Evolutionary conservation across 768 basidiomycete species (phyloP), one percentile per base, ranked within the genome.

Genomic region (Mycena indigotica): DNA sequence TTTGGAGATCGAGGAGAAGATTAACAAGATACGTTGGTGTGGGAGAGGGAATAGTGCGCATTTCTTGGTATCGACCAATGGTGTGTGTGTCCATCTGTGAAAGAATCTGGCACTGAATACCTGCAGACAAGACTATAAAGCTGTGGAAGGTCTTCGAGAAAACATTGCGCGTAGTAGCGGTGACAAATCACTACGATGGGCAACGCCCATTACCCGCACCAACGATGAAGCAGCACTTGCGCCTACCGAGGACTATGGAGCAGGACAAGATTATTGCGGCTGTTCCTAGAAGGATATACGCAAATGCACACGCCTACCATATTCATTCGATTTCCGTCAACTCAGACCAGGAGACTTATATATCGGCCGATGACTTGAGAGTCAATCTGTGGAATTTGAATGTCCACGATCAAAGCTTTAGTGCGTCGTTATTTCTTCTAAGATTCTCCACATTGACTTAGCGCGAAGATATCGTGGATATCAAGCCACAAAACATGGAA

Each of bases 1-100:
- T 16, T 81, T 98, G 66, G 97, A 99, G 83, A 99, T 99, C 74
- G 97, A 99, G 77, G 97, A 99, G 84, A 99, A 99, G 89, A 99
- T 99, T 80, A 99, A 99, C 82, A 92, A 96, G 85, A 99, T 99
- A 84, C 91, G 94, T 72, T 99, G 97, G 97, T 98, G 95, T 80
- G 94, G 88, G 78, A 85, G 97, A 60, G 94, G 96, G 78, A 98
- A 98, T 71, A 80, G 89, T 32, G 95, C 97, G 41, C 97, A 98
- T 74, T 98, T 99, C 75, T 76, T 99, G 55, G 74, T 99, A 40
- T 96, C 95, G 55, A 98, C 97, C 23, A 99, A 99, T 68, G 97
- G 97, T 96, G 61, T 60, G 82, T 73, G 25, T 26, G 26, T 24
- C n/a, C 16, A 15, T 45, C 41, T 12, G 10, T 45, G 41, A 10